Conservation (phyloP, 1,284 basidiomycete species). For the Xerocomus nothofagi region DNA sequence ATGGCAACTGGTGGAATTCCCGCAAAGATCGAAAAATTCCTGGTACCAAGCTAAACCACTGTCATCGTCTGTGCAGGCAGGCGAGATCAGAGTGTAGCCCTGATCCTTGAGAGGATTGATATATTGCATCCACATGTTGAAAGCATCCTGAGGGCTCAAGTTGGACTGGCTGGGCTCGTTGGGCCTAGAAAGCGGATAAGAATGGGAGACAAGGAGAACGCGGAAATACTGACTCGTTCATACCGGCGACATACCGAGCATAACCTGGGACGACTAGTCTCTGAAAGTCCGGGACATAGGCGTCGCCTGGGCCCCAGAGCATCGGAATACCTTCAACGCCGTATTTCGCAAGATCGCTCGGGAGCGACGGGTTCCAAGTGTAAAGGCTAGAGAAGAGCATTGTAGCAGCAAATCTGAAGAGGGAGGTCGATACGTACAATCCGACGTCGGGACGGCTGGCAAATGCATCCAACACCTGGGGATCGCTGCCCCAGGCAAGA, state of each 20-base stretch:
- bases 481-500: slow-evolving; percentile 43
- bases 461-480: slow-evolving; percentile 28
- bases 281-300: slow-evolving; percentile 32
- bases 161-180: slow-evolving; percentile 58
- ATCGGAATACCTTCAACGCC: slow-evolving; percentile 49
- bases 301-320: slow-evolving; percentile 53
- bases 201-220: neutral
- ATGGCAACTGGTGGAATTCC: slow-evolving; percentile 40
- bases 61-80: slow-evolving; percentile 65
- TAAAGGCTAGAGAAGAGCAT: slow-evolving; percentile 18
- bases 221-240: slow-evolving; percentile 53
- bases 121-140: slow-evolving; percentile 59
- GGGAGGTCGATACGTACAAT: slow-evolving; percentile 27
- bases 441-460: slow-evolving; percentile 23
- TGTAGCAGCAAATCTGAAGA: slow-evolving; percentile 1
- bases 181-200: slow-evolving; percentile 42
- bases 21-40: slow-evolving; percentile 53
- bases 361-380: slow-evolving; percentile 14
- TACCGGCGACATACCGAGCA: slow-evolving; percentile 44
- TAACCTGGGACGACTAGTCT: slow-evolving; percentile 37
- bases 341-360: slow-evolving; percentile 24
- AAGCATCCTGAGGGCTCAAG: slow-evolving; percentile 52
- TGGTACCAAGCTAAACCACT: slow-evolving; percentile 59
- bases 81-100: slow-evolving; percentile 63
- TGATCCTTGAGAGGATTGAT: slow-evolving; percentile 55